phyloP scores from a whole-genome alignment of 345 rosid genomes.

The Eutrema yunnanense region DNA sequence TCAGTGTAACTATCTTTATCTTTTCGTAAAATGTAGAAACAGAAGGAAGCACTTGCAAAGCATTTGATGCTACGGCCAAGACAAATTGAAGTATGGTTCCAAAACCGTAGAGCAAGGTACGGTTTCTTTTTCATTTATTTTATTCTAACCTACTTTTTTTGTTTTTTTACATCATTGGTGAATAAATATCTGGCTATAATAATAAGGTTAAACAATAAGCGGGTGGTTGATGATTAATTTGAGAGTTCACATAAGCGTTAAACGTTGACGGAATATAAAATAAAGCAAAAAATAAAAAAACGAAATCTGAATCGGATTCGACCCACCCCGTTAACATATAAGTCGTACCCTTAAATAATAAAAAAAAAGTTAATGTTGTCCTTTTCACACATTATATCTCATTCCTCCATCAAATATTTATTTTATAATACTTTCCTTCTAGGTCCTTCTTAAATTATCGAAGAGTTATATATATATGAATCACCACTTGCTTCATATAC shows the following conservation, averaged over 20 bases:
- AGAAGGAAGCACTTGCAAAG: slow-evolving; percentile 80
- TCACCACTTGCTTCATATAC: slow-evolving; percentile 15
- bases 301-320: slow-evolving; percentile 36
- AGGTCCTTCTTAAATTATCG: slow-evolving; percentile 17
- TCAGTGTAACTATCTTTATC: neutral
- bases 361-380: slow-evolving; percentile 24
- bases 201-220: slow-evolving; percentile 9
- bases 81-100: slow-evolving; percentile 99
- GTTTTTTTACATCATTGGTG: slow-evolving; percentile 9
- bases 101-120: slow-evolving; percentile 99
- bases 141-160: neutral
- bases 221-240: slow-evolving; percentile 13
- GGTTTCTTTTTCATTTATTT: neutral
- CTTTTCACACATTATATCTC: slow-evolving; percentile 19
- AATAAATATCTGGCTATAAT: slow-evolving; percentile 13
- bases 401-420: slow-evolving; percentile 9
- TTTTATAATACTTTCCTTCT: slow-evolving; percentile 22
- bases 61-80: slow-evolving; percentile 79
- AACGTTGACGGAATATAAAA: slow-evolving; percentile 33
- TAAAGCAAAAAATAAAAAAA: neutral
- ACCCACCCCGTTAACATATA: slow-evolving; percentile 33
- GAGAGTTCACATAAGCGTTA: slow-evolving; percentile 22
- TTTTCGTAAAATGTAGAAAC: slow-evolving; percentile 48
- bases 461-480: neutral
- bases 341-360: slow-evolving; percentile 35